Evolutionary conservation across 2,329 filamentous ascomycete genomes (phyloP), one percentile per base, ranked within the genome.

Genomic region (Didymella glomerata): DNA sequence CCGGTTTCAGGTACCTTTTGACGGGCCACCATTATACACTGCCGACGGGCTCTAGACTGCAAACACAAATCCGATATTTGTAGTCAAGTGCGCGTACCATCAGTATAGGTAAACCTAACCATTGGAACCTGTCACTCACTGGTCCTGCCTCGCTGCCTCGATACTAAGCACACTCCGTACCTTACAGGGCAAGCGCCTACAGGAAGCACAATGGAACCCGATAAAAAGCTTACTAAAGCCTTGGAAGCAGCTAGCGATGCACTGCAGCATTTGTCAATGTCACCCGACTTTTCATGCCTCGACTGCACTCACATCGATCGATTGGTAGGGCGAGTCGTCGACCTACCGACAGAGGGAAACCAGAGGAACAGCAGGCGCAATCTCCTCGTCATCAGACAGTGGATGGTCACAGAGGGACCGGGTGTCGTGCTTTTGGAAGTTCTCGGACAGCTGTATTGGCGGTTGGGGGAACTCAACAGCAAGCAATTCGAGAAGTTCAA

Each of bases 401-500:
- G 72, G 73, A 75, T 75, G 73, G 57, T 73, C 28, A 69, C 67
- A 42, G 71, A 74, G 56, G 72, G 72, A 4, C 71, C 73, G 10
- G 68, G 69, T 4, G 72, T 75, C 9, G 70, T 75, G 11, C 62
- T 74, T 10, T 57, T 75, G 2, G 71, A 75, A 54, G 72, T 75
- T 11, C 67, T 75, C 5, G 73, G 73, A n/a, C 73, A 75, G 45
- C 63, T 74, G 3, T 75, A 74, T 58, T 75, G 73, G 73, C 67
- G 73, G 16, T 50, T 75, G 48, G 72, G 72, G 34, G 73, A 75
- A 46, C 73, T 75, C 54, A 74, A 75, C 63, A 73, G 72, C 53
- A 75, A 73, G 58, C 73, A 74, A 50, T 75, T 74, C 36, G 72
- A 75, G 47, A 74, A 70, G 58, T 73, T 75, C 69, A 75, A 75